A percentile compares a stretch with the other conserved stretches of the same genome.
Conservation (phyloP, 2,329 filamentous ascomycete species). For the Acrocalymma vagum region DNA sequence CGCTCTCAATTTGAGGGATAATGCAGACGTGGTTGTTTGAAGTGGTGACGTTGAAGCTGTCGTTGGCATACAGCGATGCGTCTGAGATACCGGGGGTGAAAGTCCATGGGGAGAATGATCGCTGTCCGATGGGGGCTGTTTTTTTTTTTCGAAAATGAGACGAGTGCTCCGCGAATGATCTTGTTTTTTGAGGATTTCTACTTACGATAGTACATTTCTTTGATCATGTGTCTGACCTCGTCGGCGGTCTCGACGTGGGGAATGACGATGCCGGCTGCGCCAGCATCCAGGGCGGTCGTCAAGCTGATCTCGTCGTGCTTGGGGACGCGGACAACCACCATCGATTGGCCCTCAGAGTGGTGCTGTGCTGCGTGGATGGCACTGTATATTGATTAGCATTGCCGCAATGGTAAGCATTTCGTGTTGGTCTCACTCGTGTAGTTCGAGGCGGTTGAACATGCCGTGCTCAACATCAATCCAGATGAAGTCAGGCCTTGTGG, state of each 20-base stretch:
- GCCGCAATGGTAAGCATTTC: too few relatives aligned
- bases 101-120: constrained; percentile 35
- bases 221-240: constrained; percentile 32
- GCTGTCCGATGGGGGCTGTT: constrained; percentile 25
- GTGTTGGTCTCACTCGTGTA: constrained; percentile 29
- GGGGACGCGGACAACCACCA: constrained; percentile 32
- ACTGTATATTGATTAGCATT: constrained; percentile 13
- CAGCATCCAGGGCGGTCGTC: constrained; percentile 33
- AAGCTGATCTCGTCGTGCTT: constrained; percentile 33
- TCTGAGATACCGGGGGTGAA: constrained; percentile 29
- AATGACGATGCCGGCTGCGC: constrained; percentile 31
- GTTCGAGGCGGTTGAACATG: constrained; percentile 33
- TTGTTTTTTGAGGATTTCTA: background rate
- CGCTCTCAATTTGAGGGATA: constrained; percentile 35
- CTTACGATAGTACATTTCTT: constrained; percentile 30
- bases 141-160: constrained; percentile 1
- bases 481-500: constrained; percentile 36
- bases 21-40: constrained; percentile 36
- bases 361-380: constrained; percentile 35
- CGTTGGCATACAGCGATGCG: constrained; percentile 28
- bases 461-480: constrained; percentile 38
- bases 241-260: constrained; percentile 31
- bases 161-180: background rate
- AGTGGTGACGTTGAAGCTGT: constrained; percentile 31
- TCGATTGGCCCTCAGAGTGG: constrained; percentile 32